Base-by-base conservation (phyloP, 495 filamentous ascomycete species). In the Umbilicaria muhlenbergii region DNA sequence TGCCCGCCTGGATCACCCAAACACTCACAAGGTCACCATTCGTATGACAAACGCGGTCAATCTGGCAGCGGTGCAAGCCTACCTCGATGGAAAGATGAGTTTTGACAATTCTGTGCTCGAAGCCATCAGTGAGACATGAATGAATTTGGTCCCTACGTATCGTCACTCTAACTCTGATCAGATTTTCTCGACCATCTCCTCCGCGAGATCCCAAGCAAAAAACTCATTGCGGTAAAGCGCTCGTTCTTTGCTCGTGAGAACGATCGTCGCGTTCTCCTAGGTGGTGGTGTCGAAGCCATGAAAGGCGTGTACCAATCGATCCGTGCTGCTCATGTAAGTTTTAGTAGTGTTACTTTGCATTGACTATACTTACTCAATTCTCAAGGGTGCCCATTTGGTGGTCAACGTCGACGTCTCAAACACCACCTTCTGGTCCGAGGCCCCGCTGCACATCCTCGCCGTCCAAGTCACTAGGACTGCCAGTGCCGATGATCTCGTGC, bases 141-240 rank as follows among this genome's bases (percentile, higher is more conserved):
- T 6, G 24, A 28, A 28, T 28, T 5, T n/a, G 14, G 5, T 17
- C 15, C 8, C 24, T 12, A 17, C 17, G 11, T 12, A 38, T 2
- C 5, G 17, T 18, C 24, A 28, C 24, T 6, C 24, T 28, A 10
- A 28, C 24, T 2, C 24, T 39, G 17, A 43, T 16, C 32, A 68
- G 73, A 81, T 57, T 92, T 94, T 59, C 64, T 96, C 2, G 89
- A 98, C 48, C 91, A 98, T 55, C 63, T 85, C 15, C 60, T 98
- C 33, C 85, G 89, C 11, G 78, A 93, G 60, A 61, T 55, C 2
- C 86, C 91, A 0, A 75, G 76, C 0, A 64, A 71, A 47, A 58
- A 65, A 6, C 78, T 78, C 52, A 68, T 73, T 1, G 62, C 71
- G 1, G 76, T 92, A 53, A 86, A 81, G 57, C 80, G 85, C 17